A percentile compares a stretch with the other conserved stretches of the same genome.
phyloP scores from a whole-genome alignment of 164 flowering plant species.

The Euptelea pleiosperma region DNA sequence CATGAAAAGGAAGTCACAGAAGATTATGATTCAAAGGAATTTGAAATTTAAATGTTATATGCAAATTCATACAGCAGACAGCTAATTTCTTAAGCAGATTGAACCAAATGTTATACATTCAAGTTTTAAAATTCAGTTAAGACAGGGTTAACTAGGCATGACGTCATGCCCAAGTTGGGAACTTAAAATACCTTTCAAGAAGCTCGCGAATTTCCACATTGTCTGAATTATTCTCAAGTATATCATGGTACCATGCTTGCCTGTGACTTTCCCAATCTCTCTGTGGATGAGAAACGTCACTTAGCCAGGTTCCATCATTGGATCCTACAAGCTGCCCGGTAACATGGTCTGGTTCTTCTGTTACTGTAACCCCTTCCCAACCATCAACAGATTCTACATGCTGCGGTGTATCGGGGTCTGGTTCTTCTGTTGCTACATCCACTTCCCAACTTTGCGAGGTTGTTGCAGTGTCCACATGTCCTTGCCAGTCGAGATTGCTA shows the following conservation, averaged over 20 bases:
- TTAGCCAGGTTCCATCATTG: constrained; percentile 18
- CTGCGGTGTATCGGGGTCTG: constrained; percentile 12
- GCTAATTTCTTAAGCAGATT: no score
- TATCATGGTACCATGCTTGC: constrained; percentile 55
- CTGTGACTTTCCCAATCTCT: constrained; percentile 52
- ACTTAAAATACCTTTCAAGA: constrained; percentile 49
- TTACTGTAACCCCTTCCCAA: constrained; percentile 27
- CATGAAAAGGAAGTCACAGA: no score
- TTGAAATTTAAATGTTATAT: no score
- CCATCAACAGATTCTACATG: constrained; percentile 14
- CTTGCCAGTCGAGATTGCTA: constrained; percentile 22
- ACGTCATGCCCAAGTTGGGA: no score
- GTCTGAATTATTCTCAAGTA: constrained; percentile 40
- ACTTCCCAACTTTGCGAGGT: constrained; percentile 10
- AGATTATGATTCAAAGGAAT: no score
- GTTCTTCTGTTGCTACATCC: constrained; percentile 21
- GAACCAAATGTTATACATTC: no score
- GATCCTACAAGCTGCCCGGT: constrained; percentile 11
- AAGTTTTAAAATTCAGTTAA: no score
- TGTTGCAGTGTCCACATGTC: constrained; percentile 13
- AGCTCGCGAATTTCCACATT: constrained; percentile 67
- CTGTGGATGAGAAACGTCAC: constrained; percentile 19
- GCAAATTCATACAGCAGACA: no score
- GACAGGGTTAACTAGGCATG: no score
- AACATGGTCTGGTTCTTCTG: constrained; percentile 27